These are phyloP conservation scores for Periconia macrospinosa DNA, from an alignment of 2,329 filamentous ascomycete species.

Conservation along the genomic window DNA sequence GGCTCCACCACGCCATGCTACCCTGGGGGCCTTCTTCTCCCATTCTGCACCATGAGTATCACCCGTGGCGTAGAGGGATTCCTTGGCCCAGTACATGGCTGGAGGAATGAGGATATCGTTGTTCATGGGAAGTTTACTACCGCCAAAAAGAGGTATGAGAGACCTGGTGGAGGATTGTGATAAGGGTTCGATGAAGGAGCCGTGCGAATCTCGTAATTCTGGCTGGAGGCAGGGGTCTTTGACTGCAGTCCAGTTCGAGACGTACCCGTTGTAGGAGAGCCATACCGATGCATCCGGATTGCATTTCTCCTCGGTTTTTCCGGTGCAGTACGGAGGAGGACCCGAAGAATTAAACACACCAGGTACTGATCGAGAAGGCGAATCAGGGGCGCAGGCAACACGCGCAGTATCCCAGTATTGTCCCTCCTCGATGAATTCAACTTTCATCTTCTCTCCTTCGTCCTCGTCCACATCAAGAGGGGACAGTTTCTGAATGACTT, in stretches of 20 bases:
- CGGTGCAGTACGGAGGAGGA: slow-evolving; percentile 33
- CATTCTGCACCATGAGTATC: slow-evolving; percentile 44
- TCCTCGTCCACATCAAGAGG: slow-evolving; percentile 28
- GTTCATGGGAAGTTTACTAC: slow-evolving; percentile 54
- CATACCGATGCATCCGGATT: slow-evolving; percentile 22
- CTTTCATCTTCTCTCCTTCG: slow-evolving; percentile 27
- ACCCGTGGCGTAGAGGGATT: slow-evolving; percentile 47
- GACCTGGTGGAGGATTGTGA: slow-evolving; percentile 47
- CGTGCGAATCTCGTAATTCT: slow-evolving; percentile 50
- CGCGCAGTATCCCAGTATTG: slow-evolving; percentile 49
- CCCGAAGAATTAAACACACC: slow-evolving; percentile 41
- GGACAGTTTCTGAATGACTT: slow-evolving; percentile 22
- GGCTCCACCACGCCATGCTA: slow-evolving; percentile 54
- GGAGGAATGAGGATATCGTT: slow-evolving; percentile 57
- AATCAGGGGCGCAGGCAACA: slow-evolving; percentile 45
- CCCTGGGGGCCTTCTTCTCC: slow-evolving; percentile 44
- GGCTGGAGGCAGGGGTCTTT: slow-evolving; percentile 52
- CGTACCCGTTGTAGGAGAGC: slow-evolving; percentile 48
- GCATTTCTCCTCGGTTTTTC: neutral
- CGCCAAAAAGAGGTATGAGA: slow-evolving; percentile 54
- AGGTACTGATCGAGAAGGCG: slow-evolving; percentile 37
- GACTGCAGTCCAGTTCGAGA: slow-evolving; percentile 50
- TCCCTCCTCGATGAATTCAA: slow-evolving; percentile 30
- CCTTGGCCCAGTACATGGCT: slow-evolving; percentile 53
- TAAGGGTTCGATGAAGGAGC: slow-evolving; percentile 53